These are phyloP conservation scores for Neonectria coccinea DNA, from an alignment of 2,329 filamentous ascomycete genomes.

Conservation along the genomic window DNA sequence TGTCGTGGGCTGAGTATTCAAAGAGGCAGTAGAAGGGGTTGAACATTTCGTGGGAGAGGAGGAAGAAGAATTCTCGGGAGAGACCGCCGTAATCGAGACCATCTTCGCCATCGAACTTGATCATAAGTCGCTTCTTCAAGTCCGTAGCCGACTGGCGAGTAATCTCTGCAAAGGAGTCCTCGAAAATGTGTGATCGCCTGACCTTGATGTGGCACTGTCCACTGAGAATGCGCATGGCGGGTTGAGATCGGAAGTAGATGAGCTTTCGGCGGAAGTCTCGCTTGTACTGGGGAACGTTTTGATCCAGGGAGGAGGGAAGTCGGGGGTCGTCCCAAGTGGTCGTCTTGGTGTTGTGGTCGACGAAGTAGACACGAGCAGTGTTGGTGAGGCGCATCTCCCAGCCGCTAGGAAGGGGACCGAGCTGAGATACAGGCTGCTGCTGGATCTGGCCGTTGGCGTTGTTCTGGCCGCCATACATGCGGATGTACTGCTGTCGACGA, in stretches of 20 bases:
- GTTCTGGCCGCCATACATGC: conserved; percentile 94
- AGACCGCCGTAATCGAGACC: conserved; percentile 97
- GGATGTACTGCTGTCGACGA: conserved; percentile 95
- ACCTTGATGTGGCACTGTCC: conserved; percentile 99
- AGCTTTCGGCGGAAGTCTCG: conserved; percentile 97
- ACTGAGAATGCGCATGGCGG: conserved; percentile 92
- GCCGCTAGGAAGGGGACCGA: conserved; percentile 93
- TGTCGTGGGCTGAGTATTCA: conserved; percentile 99
- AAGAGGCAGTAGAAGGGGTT: conserved; percentile 99
- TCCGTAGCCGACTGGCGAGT: conserved; percentile 96
- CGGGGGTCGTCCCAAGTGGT: conserved; percentile 99
- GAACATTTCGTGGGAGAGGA: conserved; percentile 99
- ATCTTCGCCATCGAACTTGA: conserved; percentile 99
- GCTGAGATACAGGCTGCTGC: conserved; percentile 96
- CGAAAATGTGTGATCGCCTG: conserved; percentile 94
- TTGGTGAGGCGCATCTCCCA: conserved; percentile 99
- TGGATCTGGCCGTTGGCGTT: conserved; percentile 89
- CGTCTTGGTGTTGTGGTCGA: conserved; percentile 99
- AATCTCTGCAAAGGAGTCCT: conserved; percentile 98
- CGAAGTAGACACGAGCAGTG: conserved; percentile 97
- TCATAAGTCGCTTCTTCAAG: conserved; percentile 98
- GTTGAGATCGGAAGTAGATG: conserved; percentile 99
- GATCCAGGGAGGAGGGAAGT: conserved; percentile 93
- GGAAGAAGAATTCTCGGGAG: conserved; percentile 98
- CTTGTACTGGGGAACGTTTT: conserved; percentile 99